Evolutionary conservation across 305 asterid genomes (phyloP), one percentile per base, ranked within the genome.

Genomic region (Caryopteris hybrid): DNA sequence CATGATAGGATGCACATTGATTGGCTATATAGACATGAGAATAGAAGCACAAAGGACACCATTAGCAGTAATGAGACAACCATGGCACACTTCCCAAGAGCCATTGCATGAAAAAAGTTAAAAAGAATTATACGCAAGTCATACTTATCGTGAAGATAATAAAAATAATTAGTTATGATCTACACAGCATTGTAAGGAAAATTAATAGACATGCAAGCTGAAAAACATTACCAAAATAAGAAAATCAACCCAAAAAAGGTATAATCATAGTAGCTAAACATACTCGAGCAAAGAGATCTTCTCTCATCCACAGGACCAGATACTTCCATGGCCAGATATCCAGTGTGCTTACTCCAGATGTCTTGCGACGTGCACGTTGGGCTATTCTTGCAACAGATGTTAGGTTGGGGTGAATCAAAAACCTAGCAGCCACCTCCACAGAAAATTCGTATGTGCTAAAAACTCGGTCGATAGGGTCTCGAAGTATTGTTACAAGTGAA

Each of bases 251-350:
- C 33, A 68, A 66, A 25, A 58, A 45, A 27, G 50, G 25, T 55
- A 54, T 38, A 62, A 78, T 7, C 53, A 22, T 13, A 73, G 80
- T 34, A 67, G 58, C 23, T 14, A 57, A 74, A 70, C 91, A 55
- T 91, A 94, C 99, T 76, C 97, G 89, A 76, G 93, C 88, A 84
- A 91, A 94, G 64, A 94, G 78, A 78, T 93, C 99, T 84, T 88
- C 92, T 77, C 95, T 88, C 95, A 93, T 93, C 96, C 97, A 91
- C 48, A 98, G 99, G 80, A 94, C 99, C 85, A 94, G 76, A 79
- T 87, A 89, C 76, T 88, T 94, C 99, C 99, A 94, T 12, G 99
- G 99, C 99, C 99, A 94, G 76, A 91, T 88, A 57, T 91, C 96
- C 68, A 94, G 85, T 38, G 99, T 94, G 88, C 96, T 87, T 46